phyloP scores from a whole-genome alignment of 495 filamentous ascomycete genomes.

The Trichoderma asperelloides region DNA sequence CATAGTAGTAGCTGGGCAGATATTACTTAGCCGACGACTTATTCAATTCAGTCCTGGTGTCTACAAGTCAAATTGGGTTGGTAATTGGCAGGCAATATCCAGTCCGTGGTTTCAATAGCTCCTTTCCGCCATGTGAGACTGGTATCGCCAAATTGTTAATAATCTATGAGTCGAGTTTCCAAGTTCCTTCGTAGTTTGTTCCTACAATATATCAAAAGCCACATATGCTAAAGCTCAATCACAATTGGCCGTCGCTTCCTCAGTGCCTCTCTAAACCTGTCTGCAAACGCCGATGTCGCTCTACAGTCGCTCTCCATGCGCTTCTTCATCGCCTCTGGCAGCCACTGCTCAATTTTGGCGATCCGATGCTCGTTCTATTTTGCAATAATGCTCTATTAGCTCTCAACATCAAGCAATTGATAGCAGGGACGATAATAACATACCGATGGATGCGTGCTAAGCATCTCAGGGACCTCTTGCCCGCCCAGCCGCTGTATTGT shows the following conservation, averaged over 20 bases:
- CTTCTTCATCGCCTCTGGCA: constrained; percentile 50
- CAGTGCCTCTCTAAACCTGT: constrained; percentile 29
- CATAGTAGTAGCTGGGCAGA: too few species aligned
- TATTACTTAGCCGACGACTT: too few species aligned
- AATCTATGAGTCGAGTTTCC: too few species aligned
- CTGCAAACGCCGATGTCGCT: constrained; percentile 27
- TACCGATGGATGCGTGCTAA: constrained; percentile 82
- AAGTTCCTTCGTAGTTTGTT: background rate
- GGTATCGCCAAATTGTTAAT: too few species aligned
- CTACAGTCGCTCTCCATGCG: constrained; percentile 42
- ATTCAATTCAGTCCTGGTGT: too few species aligned
- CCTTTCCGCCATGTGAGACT: too few species aligned
- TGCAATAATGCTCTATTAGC: constrained; percentile 11
- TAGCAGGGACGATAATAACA: constrained; percentile 15
- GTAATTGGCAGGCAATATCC: too few species aligned
- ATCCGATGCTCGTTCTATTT: constrained; percentile 56
- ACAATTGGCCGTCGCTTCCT: constrained; percentile 9
- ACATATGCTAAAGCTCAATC: background rate
- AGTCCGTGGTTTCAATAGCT: too few species aligned
- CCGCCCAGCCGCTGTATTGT: constrained; percentile 29
- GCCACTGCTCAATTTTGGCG: constrained; percentile 59
- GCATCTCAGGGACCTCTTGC: constrained; percentile 57
- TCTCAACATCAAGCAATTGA: background rate
- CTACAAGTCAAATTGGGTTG: too few species aligned
- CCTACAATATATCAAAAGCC: background rate